phyloP scores from a whole-genome alignment of 2,329 filamentous ascomycete genomes.

The Microcyclospora pomicola region DNA sequence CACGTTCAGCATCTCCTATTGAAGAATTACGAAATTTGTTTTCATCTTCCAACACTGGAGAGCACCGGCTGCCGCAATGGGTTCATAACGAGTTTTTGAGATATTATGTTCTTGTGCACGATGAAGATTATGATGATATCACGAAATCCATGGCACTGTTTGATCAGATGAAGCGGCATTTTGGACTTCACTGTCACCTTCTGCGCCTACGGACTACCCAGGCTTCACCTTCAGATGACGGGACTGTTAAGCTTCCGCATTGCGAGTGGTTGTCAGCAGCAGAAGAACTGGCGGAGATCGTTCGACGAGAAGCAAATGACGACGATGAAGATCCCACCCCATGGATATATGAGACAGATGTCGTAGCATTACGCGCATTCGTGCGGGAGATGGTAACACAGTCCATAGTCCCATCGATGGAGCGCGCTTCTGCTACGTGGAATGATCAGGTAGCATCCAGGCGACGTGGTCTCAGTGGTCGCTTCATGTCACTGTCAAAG shows the following conservation, averaged over 20 bases:
- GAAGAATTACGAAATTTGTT: constrained; percentile 78
- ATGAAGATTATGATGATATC: constrained; percentile 91
- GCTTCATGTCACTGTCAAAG: constrained; percentile 89
- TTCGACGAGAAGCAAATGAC: constrained; percentile 37
- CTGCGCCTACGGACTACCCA: constrained; percentile 72
- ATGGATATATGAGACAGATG: constrained; percentile 86
- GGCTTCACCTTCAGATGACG: constrained; percentile 80
- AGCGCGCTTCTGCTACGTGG: constrained; percentile 79
- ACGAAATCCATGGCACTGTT: constrained; percentile 77
- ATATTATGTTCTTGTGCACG: constrained; percentile 93
- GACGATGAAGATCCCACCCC: constrained; percentile 58
- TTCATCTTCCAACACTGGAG: constrained; percentile 65
- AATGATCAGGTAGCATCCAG: constrained; percentile 94
- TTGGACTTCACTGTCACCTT: constrained; percentile 88
- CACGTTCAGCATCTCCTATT: constrained; percentile 67
- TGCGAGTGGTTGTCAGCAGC: constrained; percentile 81
- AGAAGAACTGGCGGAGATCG: constrained; percentile 68
- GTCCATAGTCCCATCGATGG: constrained; percentile 91
- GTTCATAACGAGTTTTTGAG: constrained; percentile 83
- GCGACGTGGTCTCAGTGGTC: constrained; percentile 72
- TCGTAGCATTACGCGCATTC: constrained; percentile 74
- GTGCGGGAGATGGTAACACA: constrained; percentile 91
- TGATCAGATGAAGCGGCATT: constrained; percentile 98
- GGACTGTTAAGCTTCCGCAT: constrained; percentile 65
- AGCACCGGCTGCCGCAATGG: constrained; percentile 63